Percentiles rank a stretch among this genome's conserved stretches.
These are phyloP conservation scores for Spathaspora passalidarum DNA, from an alignment of 805 yeast genomes.

Conservation along the genomic window DNA sequence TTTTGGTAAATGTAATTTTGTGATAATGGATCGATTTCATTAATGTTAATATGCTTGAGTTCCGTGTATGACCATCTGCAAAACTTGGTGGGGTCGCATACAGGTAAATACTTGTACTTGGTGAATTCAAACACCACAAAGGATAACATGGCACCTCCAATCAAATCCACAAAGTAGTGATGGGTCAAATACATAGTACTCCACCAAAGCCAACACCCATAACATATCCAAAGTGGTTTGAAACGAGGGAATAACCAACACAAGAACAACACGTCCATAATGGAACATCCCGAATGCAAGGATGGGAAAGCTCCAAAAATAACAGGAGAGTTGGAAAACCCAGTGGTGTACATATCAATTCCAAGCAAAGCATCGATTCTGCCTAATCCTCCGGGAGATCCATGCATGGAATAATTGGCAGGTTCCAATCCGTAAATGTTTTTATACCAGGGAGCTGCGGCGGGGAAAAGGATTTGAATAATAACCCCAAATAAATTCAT, in stretches of 20 bases:
- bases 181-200: conserved; percentile 96
- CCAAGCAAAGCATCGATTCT: conserved; percentile 81
- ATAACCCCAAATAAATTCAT: conserved; percentile 87
- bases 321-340: conserved; percentile 83
- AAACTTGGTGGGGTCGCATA: conserved; percentile 46
- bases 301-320: conserved; percentile 90
- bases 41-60: conserved; percentile 23
- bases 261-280: conserved; percentile 87
- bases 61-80: conserved; percentile 68
- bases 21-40: conserved; percentile 30
- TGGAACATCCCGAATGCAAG: conserved; percentile 90
- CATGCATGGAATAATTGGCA: conserved; percentile 87
- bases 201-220: conserved; percentile 98
- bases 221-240: conserved; percentile 63
- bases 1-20: conserved; percentile 10
- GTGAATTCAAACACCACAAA: conserved; percentile 66
- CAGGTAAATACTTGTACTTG: conserved; percentile 67
- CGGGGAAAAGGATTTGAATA: conserved; percentile 79
- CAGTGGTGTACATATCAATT: conserved; percentile 75
- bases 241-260: conserved; percentile 75
- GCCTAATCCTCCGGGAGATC: conserved; percentile 93
- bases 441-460: conserved; percentile 98
- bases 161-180: conserved; percentile 90
- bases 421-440: conserved; percentile 80
- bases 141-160: conserved; percentile 89